Percentiles rank a stretch among this genome's conserved stretches.
phyloP scores from a whole-genome alignment of 2,329 filamentous ascomycete species.

The Pseudogymnoascus pannorum region DNA sequence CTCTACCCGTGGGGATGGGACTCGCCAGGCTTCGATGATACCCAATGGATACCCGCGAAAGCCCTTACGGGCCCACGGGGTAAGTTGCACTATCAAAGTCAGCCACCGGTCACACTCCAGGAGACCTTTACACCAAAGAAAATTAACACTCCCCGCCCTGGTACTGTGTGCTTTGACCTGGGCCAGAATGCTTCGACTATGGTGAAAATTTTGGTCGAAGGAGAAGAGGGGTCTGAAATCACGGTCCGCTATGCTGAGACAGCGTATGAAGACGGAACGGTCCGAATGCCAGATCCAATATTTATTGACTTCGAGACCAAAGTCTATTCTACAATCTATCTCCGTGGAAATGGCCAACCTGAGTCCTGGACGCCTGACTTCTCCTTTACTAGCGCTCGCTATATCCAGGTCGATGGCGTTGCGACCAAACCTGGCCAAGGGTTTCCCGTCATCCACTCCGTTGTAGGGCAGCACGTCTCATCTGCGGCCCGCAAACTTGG shows the following conservation, averaged over 20 bases:
- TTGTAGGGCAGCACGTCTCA: conserved; percentile 33
- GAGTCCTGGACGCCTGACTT: conserved; percentile 36
- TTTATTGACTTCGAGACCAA: conserved; percentile 32
- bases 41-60: conserved; percentile 29
- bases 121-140: conserved; percentile 29
- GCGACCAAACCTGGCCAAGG: conserved; percentile 16
- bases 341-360: conserved; percentile 24
- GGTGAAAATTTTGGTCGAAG: conserved; percentile 24
- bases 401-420: conserved; percentile 36
- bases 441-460: conserved; percentile 30
- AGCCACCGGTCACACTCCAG: conserved; percentile 33
- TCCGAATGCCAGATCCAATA: conserved; percentile 35
- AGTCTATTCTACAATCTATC: conserved; percentile 34
- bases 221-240: conserved; percentile 25
- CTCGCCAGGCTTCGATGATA: conserved; percentile 24
- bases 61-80: conserved; percentile 34
- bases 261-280: conserved; percentile 26
- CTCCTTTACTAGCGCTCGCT: conserved; percentile 36
- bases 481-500: conserved; percentile 32
- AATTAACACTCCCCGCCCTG: conserved; percentile 19
- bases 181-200: conserved; percentile 31
- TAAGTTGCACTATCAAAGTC: conserved; percentile 24
- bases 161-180: conserved; percentile 27
- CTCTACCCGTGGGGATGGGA: conserved; percentile 32
- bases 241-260: conserved; percentile 29